These are phyloP conservation scores for Entrophospora sp. DNA, from an alignment of 192 early-diverging fungal species.

Conservation along the genomic window DNA sequence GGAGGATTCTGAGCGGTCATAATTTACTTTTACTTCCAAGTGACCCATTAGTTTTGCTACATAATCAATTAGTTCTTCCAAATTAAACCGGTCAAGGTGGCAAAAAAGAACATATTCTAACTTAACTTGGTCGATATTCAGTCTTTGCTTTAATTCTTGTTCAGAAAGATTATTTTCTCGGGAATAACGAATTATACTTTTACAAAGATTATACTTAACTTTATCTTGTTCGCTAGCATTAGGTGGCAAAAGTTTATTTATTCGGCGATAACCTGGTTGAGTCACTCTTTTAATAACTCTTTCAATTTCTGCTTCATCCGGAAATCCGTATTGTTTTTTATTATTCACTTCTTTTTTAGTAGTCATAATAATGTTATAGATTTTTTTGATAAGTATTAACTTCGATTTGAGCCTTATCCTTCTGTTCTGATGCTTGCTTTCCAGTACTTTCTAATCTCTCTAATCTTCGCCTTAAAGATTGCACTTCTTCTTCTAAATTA, in stretches of 20 bases:
- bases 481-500: too few species aligned
- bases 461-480: too few species aligned
- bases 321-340: not conserved
- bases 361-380: too few species aligned
- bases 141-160: not conserved
- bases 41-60: not conserved
- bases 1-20: not conserved
- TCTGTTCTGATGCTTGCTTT: too few species aligned
- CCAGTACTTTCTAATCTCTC: too few species aligned
- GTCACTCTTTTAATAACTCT: conserved; percentile 3
- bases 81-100: not conserved
- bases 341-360: not conserved
- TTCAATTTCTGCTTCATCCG: not conserved
- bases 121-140: not conserved
- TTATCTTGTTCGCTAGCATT: not conserved
- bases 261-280: not conserved
- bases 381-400: too few species aligned
- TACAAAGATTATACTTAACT: not conserved
- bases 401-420: too few species aligned
- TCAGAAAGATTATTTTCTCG: not conserved
- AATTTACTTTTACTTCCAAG: not conserved
- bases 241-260: not conserved
- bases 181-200: not conserved
- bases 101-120: not conserved
- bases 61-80: conserved; percentile 5